A percentile compares a stretch with the other conserved stretches of the same genome.
These are phyloP conservation scores for Podaxis sp. DNA, from an alignment of 768 basidiomycete species.

Conservation along the genomic window DNA sequence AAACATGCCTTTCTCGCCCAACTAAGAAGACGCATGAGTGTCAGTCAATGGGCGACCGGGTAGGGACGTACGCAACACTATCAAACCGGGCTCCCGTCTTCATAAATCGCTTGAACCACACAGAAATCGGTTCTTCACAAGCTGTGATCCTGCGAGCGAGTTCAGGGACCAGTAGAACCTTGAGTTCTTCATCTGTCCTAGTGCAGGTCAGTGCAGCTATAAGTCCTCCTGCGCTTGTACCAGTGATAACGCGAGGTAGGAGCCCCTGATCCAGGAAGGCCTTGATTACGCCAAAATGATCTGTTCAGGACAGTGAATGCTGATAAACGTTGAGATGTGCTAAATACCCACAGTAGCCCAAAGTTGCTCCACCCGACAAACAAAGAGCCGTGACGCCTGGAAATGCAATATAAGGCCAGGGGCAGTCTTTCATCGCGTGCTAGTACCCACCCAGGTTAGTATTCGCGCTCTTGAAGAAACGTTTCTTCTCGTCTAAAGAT, in stretches of 20 bases:
- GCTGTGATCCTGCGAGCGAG: conserved; percentile 83
- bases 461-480: conserved; percentile 88
- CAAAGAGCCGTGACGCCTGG: conserved; percentile 80
- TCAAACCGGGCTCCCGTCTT: conserved; percentile 95
- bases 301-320: conserved; percentile 31
- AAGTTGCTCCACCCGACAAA: conserved; percentile 93
- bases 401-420: neutral
- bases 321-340: neutral
- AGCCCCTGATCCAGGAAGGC: conserved; percentile 87
- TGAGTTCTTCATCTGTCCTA: conserved; percentile 85
- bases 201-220: conserved; percentile 78
- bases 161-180: conserved; percentile 71
- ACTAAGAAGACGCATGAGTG: conserved; percentile 25
- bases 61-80: conserved; percentile 49
- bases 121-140: conserved; percentile 69
- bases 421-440: neutral
- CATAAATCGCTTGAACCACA: conserved; percentile 74
- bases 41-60: neutral
- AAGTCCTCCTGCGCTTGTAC: conserved; percentile 91
- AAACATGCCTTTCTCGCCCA: conserved; percentile 85
- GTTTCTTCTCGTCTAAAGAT: conserved; percentile 82
- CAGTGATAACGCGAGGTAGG: conserved; percentile 89
- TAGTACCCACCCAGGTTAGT: conserved; percentile 68
- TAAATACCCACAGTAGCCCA: conserved; percentile 79
- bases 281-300: conserved; percentile 88